phyloP scores from a whole-genome alignment of 2,329 filamentous ascomycete species.

The Alternaria rosae region DNA sequence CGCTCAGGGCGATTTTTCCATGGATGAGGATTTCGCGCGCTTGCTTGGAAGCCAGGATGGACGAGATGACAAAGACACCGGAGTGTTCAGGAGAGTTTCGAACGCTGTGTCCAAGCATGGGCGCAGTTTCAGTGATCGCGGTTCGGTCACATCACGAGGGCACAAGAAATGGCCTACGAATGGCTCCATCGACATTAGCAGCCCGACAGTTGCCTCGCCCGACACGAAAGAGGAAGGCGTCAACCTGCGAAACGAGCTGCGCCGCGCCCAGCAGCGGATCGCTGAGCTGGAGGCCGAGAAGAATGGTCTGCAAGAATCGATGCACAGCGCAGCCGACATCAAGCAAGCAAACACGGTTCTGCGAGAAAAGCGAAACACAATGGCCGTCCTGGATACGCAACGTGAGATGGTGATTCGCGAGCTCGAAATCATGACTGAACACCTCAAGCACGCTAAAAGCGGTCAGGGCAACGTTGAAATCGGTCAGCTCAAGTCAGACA shows the following conservation, averaged over 20 bases:
- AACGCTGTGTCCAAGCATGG: slow-evolving; percentile 89
- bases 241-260: slow-evolving; percentile 72
- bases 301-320: slow-evolving; percentile 59
- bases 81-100: slow-evolving; percentile 83
- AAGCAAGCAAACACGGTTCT: slow-evolving; percentile 86
- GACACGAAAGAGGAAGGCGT: slow-evolving; percentile 56
- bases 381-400: slow-evolving; percentile 91
- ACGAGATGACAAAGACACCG: slow-evolving; percentile 51
- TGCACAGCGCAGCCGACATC: slow-evolving; percentile 67
- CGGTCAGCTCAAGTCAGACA: slow-evolving; percentile 69
- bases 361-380: slow-evolving; percentile 91
- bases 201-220: slow-evolving; percentile 70
- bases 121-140: slow-evolving; percentile 78
- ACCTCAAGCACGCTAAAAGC: slow-evolving; percentile 85
- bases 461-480: slow-evolving; percentile 79
- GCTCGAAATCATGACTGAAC: slow-evolving; percentile 86
- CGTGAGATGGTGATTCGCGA: slow-evolving; percentile 95
- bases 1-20: slow-evolving; percentile 83
- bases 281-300: slow-evolving; percentile 86
- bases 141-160: slow-evolving; percentile 45
- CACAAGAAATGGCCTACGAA: slow-evolving; percentile 53
- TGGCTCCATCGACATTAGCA: slow-evolving; percentile 66
- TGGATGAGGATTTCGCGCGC: slow-evolving; percentile 95
- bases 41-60: slow-evolving; percentile 77
- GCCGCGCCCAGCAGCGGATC: slow-evolving; percentile 82